phyloP scores from a whole-genome alignment of 2,329 filamentous ascomycete species.

The Diaporthe sp. region DNA sequence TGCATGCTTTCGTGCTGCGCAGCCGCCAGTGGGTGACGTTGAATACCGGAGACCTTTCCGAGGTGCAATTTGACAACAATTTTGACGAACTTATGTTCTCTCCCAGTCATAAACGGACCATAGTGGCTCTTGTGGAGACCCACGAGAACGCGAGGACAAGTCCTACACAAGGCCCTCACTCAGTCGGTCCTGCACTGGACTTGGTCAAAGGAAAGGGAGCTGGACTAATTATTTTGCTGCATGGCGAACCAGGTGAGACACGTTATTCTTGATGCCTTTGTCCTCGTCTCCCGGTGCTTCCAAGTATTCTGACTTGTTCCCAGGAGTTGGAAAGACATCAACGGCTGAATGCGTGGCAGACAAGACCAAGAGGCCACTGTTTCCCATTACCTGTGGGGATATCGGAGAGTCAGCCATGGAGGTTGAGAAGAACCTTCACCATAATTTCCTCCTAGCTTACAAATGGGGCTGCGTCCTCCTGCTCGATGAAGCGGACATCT shows the following conservation, averaged over 20 bases:
- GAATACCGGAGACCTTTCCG: conserved; percentile 6
- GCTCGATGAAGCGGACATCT: conserved; percentile 73
- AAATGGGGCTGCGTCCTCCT: conserved; percentile 66
- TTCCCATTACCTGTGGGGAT: conserved; percentile 66
- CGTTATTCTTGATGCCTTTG: too few species aligned
- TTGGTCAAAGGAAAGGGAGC: conserved; percentile 27
- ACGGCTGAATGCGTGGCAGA: conserved; percentile 69
- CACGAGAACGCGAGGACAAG: conserved; percentile 12
- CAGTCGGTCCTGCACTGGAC: conserved; percentile 10
- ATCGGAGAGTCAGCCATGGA: conserved; percentile 54
- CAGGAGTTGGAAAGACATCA: conserved; percentile 69
- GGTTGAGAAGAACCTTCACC: conserved; percentile 58
- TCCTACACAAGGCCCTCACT: not conserved
- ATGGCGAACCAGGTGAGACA: conserved; percentile 29
- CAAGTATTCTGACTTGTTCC: conserved; percentile 41
- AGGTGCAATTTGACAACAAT: conserved; percentile 6
- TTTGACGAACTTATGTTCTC: conserved; percentile 20
- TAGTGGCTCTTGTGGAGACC: not conserved
- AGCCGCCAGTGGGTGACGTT: conserved; percentile 29
- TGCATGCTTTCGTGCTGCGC: conserved; percentile 34
- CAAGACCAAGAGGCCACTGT: conserved; percentile 62
- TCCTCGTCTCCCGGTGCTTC: too few species aligned
- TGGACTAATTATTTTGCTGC: conserved; percentile 25
- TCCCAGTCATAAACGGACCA: not conserved
- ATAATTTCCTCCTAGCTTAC: conserved; percentile 63